Evolutionary conservation across 371 early-diverging fungal genomes (phyloP).

Genomic region (Blakeslea trispora): DNA sequence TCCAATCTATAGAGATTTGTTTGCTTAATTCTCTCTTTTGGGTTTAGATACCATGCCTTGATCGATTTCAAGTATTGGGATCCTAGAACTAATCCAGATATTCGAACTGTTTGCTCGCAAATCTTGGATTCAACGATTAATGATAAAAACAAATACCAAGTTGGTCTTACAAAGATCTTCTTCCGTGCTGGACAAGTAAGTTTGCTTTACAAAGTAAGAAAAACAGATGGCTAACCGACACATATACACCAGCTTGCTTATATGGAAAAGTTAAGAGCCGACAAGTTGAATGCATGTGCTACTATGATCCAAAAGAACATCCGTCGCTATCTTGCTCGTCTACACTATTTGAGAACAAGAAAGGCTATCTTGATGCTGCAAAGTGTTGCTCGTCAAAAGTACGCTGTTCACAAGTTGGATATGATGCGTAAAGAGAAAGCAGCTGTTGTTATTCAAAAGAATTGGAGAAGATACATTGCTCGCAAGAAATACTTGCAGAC

Average conservation of each 20-base stretch:
- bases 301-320: slow-evolving; percentile 88
- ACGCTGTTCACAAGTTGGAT: slow-evolving; percentile 58
- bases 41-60: slow-evolving; percentile 82
- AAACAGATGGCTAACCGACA: not conserved
- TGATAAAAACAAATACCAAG: slow-evolving; percentile 88
- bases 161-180: slow-evolving; percentile 98
- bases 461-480: slow-evolving; percentile 68
- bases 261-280: slow-evolving; percentile 88
- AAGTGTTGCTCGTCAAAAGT: slow-evolving; percentile 58
- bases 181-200: slow-evolving; percentile 92
- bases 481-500: slow-evolving; percentile 54
- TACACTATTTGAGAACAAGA: slow-evolving; percentile 60
- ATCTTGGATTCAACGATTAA: slow-evolving; percentile 74
- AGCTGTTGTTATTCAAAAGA: slow-evolving; percentile 77
- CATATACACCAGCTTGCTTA: slow-evolving; percentile 66
- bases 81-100: slow-evolving; percentile 44
- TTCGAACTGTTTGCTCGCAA: slow-evolving; percentile 52
- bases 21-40: not conserved
- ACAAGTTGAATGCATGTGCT: slow-evolving; percentile 76
- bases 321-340: slow-evolving; percentile 73
- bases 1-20: not conserved
- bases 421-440: slow-evolving; percentile 68
- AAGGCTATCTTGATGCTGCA: slow-evolving; percentile 60
- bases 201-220: not conserved
- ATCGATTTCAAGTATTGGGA: slow-evolving; percentile 72